Evolutionary conservation across 108 stramenopile genomes (phyloP).

Genomic region (Skeletonema menzelii): DNA sequence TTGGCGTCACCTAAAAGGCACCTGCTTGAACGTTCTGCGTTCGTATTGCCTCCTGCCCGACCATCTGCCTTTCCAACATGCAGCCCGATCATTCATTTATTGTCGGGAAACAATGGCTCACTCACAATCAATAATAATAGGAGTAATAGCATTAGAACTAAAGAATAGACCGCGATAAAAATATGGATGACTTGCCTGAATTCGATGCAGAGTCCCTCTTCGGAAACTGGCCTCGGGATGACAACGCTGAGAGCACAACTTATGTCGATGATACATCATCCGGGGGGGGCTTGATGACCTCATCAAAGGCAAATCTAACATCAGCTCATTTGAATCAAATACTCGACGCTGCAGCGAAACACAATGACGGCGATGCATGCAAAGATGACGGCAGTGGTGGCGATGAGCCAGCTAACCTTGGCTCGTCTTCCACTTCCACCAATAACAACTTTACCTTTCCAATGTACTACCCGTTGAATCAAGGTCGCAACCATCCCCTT

Average conservation of each 20-base stretch:
- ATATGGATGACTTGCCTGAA: not conserved
- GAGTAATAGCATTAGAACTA: not conserved
- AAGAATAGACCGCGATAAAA: not conserved
- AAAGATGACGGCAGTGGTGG: not conserved
- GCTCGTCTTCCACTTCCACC: not conserved
- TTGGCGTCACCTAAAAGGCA: not conserved
- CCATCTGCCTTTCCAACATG: not conserved
- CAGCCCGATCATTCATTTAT: not conserved
- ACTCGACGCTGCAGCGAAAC: not conserved
- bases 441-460: slow-evolving; percentile 4
- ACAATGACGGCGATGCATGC: not conserved
- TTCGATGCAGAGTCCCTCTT: slow-evolving; percentile 1
- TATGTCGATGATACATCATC: not conserved
- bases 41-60: not conserved
- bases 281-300: not conserved
- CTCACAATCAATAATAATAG: not conserved
- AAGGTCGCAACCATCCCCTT: slow-evolving; percentile 18
- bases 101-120: not conserved
- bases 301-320: not conserved
- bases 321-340: not conserved
- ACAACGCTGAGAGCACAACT: not conserved
- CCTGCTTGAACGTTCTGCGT: not conserved
- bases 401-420: not conserved
- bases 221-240: not conserved
- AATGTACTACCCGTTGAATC: not conserved